These are phyloP conservation scores for Verticillium albo-atrum DNA, from an alignment of 2,329 filamentous ascomycete species.

Conservation along the genomic window DNA sequence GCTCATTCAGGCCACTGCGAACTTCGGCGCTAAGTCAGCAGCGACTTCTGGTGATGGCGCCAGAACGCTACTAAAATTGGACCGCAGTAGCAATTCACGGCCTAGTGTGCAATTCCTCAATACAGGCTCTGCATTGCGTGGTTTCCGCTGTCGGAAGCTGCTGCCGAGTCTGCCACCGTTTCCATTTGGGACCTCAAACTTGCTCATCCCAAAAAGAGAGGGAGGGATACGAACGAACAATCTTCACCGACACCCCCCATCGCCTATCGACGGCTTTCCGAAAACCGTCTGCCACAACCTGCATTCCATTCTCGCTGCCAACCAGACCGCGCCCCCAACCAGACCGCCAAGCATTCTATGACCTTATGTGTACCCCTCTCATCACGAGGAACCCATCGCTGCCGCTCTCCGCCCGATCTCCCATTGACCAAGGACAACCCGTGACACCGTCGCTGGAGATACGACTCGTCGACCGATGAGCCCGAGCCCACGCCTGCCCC, in stretches of 20 bases:
- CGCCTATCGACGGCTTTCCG: slow-evolving; percentile 12
- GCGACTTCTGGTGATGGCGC: background rate
- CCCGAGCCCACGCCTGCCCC: background rate
- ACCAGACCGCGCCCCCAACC: background rate
- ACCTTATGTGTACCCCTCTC: background rate
- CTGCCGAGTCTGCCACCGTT: background rate
- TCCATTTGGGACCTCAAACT: background rate
- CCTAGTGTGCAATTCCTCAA: background rate
- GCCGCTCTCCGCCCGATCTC: background rate
- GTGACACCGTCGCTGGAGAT: background rate
- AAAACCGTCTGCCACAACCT: background rate
- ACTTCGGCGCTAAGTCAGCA: background rate
- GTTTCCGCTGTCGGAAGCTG: background rate
- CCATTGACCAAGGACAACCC: background rate
- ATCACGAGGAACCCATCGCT: background rate
- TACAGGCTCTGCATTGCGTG: background rate
- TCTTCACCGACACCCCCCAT: background rate
- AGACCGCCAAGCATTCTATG: background rate
- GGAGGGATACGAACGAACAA: background rate
- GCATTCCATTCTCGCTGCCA: background rate
- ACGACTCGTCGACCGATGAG: background rate
- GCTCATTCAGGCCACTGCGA: background rate
- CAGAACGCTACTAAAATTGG: background rate
- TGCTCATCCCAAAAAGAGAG: background rate
- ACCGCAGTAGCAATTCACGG: background rate